These are phyloP conservation scores for Lentinula lateritia DNA, from an alignment of 768 basidiomycete species.

Conservation along the genomic window DNA sequence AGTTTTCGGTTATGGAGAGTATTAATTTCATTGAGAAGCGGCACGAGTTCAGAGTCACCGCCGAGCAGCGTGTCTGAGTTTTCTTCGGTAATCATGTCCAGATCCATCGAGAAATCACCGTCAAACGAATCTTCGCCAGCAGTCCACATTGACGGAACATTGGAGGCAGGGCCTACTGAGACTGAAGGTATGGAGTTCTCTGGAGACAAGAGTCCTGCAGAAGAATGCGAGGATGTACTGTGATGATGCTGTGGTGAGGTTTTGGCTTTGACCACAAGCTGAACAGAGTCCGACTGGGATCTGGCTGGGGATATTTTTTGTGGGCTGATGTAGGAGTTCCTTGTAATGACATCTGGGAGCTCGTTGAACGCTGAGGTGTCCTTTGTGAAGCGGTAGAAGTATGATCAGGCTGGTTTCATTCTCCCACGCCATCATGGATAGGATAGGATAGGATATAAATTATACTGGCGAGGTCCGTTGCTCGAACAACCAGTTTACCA, in stretches of 20 bases:
- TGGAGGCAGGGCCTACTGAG: neutral
- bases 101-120: constrained; percentile 33
- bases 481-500: too few relatives aligned
- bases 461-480: too few relatives aligned
- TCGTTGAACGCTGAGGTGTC: neutral
- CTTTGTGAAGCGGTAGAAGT: neutral
- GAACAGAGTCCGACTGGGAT: constrained; percentile 1
- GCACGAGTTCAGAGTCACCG: too few relatives aligned
- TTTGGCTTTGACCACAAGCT: neutral
- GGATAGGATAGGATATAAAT: too few relatives aligned
- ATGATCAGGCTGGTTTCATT: too few relatives aligned
- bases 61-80: constrained; percentile 5
- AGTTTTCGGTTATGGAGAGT: too few relatives aligned
- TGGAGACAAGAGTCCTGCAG: neutral
- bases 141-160: constrained; percentile 1
- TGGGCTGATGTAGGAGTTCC: neutral
- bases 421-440: too few relatives aligned
- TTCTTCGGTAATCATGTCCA: constrained; percentile 63
- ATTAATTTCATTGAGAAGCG: too few relatives aligned
- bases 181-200: neutral
- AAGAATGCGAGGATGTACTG: neutral
- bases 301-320: neutral
- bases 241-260: neutral
- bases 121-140: constrained; percentile 46
- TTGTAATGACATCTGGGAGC: neutral